Evolutionary conservation across 768 basidiomycete species (phyloP), one percentile per base, ranked within the genome.

Genomic region (Kwoniella heveanensis): DNA sequence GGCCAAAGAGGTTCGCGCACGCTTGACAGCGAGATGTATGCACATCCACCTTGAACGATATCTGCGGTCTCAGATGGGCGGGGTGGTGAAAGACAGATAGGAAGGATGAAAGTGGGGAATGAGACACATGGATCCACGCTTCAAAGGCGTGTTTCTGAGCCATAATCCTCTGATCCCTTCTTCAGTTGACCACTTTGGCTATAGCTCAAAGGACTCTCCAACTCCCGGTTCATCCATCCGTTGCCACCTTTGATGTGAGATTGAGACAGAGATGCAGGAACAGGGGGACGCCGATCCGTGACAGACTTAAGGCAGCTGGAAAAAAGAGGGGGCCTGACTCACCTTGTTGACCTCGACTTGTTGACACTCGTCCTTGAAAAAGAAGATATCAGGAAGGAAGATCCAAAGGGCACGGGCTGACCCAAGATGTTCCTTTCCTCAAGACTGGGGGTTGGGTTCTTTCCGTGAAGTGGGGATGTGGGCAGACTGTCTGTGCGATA

Each of bases 131-230:
- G 39, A 44, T 44, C 39, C 39, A 44, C 39, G 39, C 39, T 44
- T 44, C 39, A 44, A 44, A 44, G 39, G 39, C 39, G 39, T 44
- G 39, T 32, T 32, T 32, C 32, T 32, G n/a, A n/a, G n/a, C n/a
- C n/a, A n/a, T n/a, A n/a, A 10, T 44, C 19, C 3, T 17, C 39
- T 44, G 39, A 44, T 10, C 19, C 39, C 39, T 7, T 36, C 32
- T 10, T 19, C 39, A 44, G 19, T 44, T 44, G 39, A 44, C 10
- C 39, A 44, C 8, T 10, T 44, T 17, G 4, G 3, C 32, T 8
- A 44, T 44, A 44, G 39, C 39, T 44, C 39, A 44, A 44, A 44
- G 39, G 39, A 44, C 39, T 44, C 8, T 44, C 10, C 39, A 19
- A 7, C 39, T 3, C 39, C 15, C 39, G 39, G n/a, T n/a, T n/a